phyloP scores from a whole-genome alignment of 495 filamentous ascomycete genomes.

The Physcia stellaris region DNA sequence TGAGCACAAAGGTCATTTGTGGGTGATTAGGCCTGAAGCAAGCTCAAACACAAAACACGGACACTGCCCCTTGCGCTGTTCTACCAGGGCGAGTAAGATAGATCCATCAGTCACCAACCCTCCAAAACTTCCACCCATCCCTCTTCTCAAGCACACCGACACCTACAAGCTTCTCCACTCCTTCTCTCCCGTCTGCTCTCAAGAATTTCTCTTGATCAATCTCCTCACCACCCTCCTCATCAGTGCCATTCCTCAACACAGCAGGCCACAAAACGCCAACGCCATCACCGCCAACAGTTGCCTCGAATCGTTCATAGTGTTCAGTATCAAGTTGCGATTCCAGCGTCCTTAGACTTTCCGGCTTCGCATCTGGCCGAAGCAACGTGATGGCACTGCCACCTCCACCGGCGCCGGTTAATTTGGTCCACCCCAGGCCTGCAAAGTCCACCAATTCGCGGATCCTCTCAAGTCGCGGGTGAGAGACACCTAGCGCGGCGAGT shows the following conservation, averaged over 20 bases:
- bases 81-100: too few relatives aligned
- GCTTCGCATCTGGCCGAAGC: constrained; percentile 47
- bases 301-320: constrained; percentile 70
- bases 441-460: constrained; percentile 85
- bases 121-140: constrained; percentile 94
- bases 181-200: constrained; percentile 46
- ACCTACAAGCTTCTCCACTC: constrained; percentile 42
- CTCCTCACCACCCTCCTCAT: constrained; percentile 69
- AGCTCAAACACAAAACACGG: too few relatives aligned
- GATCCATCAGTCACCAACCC: too few relatives aligned
- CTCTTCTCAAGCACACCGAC: constrained; percentile 57
- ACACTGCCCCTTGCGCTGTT: too few relatives aligned
- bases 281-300: constrained; percentile 79
- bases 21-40: too few relatives aligned
- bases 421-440: constrained; percentile 88
- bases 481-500: constrained; percentile 76
- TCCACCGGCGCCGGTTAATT: constrained; percentile 88
- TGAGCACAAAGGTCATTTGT: too few relatives aligned
- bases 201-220: constrained; percentile 90
- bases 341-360: constrained; percentile 41
- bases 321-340: constrained; percentile 56
- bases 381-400: constrained; percentile 92
- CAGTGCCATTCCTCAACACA: constrained; percentile 58
- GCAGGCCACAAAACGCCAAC: constrained; percentile 90
- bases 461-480: constrained; percentile 83